Conservation (phyloP, 73 alveolate genomes). For the Uronychia setigera region DNA sequence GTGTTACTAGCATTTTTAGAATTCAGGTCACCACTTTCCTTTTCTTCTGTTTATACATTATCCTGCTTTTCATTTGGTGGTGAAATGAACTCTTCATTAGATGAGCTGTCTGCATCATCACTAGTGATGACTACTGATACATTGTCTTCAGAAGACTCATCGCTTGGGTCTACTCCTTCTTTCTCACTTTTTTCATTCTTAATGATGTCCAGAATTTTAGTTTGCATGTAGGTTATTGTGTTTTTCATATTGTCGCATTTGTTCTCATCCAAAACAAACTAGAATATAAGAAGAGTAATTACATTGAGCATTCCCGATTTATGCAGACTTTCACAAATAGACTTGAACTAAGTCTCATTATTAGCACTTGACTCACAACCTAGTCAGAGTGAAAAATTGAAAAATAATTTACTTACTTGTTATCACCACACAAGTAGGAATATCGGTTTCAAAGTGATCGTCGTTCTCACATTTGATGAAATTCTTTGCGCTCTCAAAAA, state of each 20-base stretch:
- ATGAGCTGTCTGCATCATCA: neutral
- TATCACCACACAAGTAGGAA: too few species aligned
- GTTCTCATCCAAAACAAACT: conserved; percentile 51
- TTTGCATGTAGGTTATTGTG: conserved; percentile 40
- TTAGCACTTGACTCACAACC: too few species aligned
- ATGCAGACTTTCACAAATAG: conserved; percentile 29
- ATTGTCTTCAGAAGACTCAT: conserved; percentile 8
- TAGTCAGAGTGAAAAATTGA: too few species aligned
- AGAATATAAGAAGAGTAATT: too few species aligned
- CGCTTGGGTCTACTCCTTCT: neutral
- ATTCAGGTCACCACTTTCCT: conserved; percentile 1
- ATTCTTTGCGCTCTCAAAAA: too few species aligned
- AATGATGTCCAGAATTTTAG: conserved; percentile 20
- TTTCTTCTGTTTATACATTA: conserved; percentile 5
- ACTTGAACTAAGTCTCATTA: conserved; percentile 49
- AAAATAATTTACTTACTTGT: too few species aligned
- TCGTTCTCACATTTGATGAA: too few species aligned
- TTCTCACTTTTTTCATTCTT: neutral
- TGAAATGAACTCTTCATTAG: conserved; percentile 2
- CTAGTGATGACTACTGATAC: conserved; percentile 8
- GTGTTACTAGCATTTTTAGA: neutral
- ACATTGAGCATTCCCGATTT: conserved; percentile 8
- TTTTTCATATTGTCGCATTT: conserved; percentile 52
- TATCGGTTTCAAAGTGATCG: too few species aligned
- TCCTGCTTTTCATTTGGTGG: neutral